phyloP scores from a whole-genome alignment of 2,329 filamentous ascomycete species.

The Rosellinia necatrix region DNA sequence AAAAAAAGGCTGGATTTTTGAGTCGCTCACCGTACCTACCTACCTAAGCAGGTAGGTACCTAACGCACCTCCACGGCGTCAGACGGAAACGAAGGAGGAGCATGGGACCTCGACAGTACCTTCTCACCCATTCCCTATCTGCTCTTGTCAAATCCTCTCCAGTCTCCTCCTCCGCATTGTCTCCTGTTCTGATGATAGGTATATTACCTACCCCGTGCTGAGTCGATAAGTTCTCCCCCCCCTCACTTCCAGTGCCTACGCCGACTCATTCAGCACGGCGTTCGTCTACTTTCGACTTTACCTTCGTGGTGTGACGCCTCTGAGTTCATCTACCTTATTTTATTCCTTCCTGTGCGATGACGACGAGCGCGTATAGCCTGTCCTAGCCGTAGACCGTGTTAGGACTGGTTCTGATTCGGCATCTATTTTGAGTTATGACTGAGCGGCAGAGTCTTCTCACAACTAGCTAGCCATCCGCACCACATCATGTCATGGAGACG shows the following conservation, averaged over 20 bases:
- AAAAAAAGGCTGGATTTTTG: constrained; percentile 4
- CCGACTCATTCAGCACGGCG: too few relatives aligned
- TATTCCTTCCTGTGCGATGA: neutral
- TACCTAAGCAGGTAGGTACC: too few relatives aligned
- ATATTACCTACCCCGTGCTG: too few relatives aligned
- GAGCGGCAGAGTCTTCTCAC: neutral
- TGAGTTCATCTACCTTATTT: neutral
- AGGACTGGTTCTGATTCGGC: neutral
- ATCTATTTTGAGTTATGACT: neutral
- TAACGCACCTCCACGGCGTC: constrained; percentile 16
- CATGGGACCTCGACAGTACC: neutral
- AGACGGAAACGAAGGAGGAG: constrained; percentile 8
- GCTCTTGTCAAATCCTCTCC: constrained; percentile 3
- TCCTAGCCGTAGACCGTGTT: neutral
- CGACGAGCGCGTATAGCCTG: neutral
- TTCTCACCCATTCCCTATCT: constrained; percentile 23
- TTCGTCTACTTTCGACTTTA: too few relatives aligned
- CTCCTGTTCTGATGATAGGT: too few relatives aligned
- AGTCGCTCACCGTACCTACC: constrained; percentile 18
- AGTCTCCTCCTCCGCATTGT: too few relatives aligned
- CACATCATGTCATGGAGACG: neutral
- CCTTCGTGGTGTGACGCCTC: too few relatives aligned
- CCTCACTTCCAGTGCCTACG: too few relatives aligned
- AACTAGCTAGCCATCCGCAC: neutral
- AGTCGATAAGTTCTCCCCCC: too few relatives aligned